Percentiles rank a stretch among this genome's conserved stretches.
Conservation (phyloP, 176 grass and related monocot species). For the Bothriochloa decipiens region DNA sequence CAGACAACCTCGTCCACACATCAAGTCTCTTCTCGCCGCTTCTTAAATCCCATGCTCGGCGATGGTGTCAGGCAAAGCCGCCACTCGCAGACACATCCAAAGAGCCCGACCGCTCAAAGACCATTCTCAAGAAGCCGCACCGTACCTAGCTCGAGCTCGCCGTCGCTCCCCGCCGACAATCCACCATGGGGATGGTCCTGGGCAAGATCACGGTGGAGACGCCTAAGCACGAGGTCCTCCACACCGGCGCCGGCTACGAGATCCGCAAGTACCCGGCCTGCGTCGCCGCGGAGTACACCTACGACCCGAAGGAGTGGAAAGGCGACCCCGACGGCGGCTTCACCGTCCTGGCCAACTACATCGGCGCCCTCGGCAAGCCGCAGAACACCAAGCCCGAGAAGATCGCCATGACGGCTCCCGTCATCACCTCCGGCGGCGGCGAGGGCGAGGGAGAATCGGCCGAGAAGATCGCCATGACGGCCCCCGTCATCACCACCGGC, state of each 20-base stretch:
- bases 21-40: constrained; percentile 16
- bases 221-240: constrained; percentile 83
- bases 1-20: constrained; percentile 44
- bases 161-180: background rate
- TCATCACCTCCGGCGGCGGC: constrained; percentile 52
- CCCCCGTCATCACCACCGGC: constrained; percentile 68
- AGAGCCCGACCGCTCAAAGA: constrained; percentile 7
- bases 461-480: constrained; percentile 80
- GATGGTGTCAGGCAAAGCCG: background rate
- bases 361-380: constrained; percentile 79
- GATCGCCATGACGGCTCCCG: constrained; percentile 83
- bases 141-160: constrained; percentile 1
- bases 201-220: constrained; percentile 91
- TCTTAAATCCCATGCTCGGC: constrained; percentile 26
- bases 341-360: constrained; percentile 81
- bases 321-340: constrained; percentile 79
- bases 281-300: constrained; percentile 80
- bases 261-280: constrained; percentile 73
- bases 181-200: constrained; percentile 72
- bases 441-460: background rate
- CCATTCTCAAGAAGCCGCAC: background rate
- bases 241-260: constrained; percentile 82
- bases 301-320: constrained; percentile 69
- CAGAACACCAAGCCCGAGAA: constrained; percentile 82
- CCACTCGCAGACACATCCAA: background rate